These are phyloP conservation scores for Ormosia semicastrata DNA, from an alignment of 306 rosid genomes.

Conservation along the genomic window DNA sequence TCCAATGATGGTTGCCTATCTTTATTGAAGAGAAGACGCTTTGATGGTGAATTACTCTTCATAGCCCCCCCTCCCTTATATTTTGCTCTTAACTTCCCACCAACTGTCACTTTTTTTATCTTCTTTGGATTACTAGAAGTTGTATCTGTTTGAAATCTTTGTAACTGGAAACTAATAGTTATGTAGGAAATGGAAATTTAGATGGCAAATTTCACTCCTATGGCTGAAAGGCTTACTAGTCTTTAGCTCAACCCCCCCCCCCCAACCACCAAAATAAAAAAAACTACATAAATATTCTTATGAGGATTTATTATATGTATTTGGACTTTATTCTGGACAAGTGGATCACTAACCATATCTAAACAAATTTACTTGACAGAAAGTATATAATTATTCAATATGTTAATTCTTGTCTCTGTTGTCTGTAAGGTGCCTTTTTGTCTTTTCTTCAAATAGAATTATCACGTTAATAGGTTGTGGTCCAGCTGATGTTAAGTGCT, in stretches of 20 bases:
- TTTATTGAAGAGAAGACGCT: slow-evolving; percentile 49
- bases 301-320: background rate
- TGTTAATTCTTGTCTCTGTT: background rate
- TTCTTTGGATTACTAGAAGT: background rate
- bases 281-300: background rate
- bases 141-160: background rate
- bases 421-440: background rate
- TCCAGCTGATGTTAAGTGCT: background rate
- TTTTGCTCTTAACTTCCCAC: background rate
- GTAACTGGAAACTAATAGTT: background rate
- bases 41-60: slow-evolving; percentile 49
- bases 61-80: background rate
- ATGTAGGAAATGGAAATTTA: background rate
- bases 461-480: background rate
- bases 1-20: slow-evolving; percentile 66
- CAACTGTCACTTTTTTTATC: background rate
- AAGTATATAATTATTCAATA: background rate
- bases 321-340: background rate
- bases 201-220: background rate
- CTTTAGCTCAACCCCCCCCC: background rate
- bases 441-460: background rate
- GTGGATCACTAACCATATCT: background rate
- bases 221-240: background rate
- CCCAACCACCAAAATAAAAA: background rate
- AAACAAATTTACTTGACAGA: background rate